Conservation (phyloP, 2,329 filamentous ascomycete genomes). For the Paecilomyces sp. region DNA sequence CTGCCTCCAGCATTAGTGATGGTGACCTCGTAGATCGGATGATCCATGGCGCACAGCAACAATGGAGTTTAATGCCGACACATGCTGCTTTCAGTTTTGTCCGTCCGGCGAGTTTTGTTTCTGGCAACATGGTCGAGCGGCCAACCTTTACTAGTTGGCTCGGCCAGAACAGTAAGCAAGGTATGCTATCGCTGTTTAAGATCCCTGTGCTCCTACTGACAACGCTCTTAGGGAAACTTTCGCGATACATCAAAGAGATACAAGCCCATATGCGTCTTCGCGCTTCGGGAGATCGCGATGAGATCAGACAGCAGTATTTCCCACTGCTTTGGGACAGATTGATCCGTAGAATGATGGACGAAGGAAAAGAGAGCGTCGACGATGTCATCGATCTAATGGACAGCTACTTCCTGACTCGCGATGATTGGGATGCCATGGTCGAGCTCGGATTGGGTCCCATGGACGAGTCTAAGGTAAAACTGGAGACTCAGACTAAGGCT, state of each 20-base stretch:
- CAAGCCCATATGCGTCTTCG: constrained; percentile 94
- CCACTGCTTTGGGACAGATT: constrained; percentile 79
- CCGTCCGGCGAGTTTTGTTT: constrained; percentile 76
- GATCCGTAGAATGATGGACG: constrained; percentile 63
- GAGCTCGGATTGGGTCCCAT: constrained; percentile 86
- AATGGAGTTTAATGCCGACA: constrained; percentile 96
- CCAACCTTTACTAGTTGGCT: constrained; percentile 86
- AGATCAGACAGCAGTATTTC: constrained; percentile 90
- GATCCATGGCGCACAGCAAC: constrained; percentile 97
- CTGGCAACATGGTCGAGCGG: constrained; percentile 64
- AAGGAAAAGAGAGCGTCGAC: constrained; percentile 75
- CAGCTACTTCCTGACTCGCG: constrained; percentile 86
- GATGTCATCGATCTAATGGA: constrained; percentile 95
- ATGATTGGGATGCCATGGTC: constrained; percentile 88
- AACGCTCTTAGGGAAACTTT: constrained; percentile 49
- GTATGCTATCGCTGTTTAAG: constrained; percentile 38
- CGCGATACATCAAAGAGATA: constrained; percentile 81
- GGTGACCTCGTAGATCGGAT: constrained; percentile 93
- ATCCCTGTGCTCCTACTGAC: constrained; percentile 9
- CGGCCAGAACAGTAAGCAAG: constrained; percentile 84
- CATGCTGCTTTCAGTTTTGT: constrained; percentile 96
- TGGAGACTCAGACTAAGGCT: constrained; percentile 79
- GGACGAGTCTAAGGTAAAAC: constrained; percentile 64
- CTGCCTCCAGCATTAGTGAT: constrained; percentile 93
- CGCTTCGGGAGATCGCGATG: constrained; percentile 83